phyloP scores from a whole-genome alignment of 192 early-diverging fungal species.

The Coemansia sp. region DNA sequence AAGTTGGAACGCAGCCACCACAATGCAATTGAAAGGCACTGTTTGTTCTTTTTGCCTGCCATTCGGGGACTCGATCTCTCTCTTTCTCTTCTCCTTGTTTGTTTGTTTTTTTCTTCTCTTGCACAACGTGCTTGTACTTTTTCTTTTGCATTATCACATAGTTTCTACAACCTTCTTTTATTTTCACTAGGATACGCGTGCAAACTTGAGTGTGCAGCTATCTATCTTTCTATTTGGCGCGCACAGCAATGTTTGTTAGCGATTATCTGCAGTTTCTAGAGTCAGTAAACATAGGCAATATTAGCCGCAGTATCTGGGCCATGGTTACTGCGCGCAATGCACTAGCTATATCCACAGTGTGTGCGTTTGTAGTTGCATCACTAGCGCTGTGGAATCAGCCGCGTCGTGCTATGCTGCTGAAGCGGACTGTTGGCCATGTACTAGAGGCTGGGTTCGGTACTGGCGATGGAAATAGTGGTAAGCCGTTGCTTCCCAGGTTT shows the following conservation, averaged over 20 bases:
- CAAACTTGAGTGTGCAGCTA: not conserved
- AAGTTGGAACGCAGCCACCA: not conserved
- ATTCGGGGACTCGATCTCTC: slow-evolving; percentile 5
- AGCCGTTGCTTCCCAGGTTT: slow-evolving; percentile 8
- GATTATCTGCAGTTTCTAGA: slow-evolving; percentile 7
- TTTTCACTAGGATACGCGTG: not conserved
- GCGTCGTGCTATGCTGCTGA: not conserved
- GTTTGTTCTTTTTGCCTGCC: slow-evolving; percentile 9
- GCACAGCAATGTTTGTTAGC: slow-evolving; percentile 9
- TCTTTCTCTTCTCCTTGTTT: not conserved
- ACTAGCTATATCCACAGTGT: slow-evolving; percentile 12
- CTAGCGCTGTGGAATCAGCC: slow-evolving; percentile 14
- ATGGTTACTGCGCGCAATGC: slow-evolving; percentile 24
- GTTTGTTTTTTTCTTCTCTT: not conserved
- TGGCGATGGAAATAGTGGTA: not conserved
- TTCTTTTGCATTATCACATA: slow-evolving; percentile 1
- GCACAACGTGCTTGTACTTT: not conserved
- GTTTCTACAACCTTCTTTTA: slow-evolving; percentile 3
- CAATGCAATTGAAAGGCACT: not conserved
- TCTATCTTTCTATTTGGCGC: not conserved
- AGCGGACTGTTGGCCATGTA: slow-evolving; percentile 1
- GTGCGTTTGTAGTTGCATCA: slow-evolving; percentile 7
- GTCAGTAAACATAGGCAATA: not conserved
- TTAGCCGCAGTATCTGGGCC: slow-evolving; percentile 21
- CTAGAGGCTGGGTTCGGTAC: slow-evolving; percentile 1